A percentile compares a stretch with the other conserved stretches of the same genome.
phyloP scores from a whole-genome alignment of 2,329 filamentous ascomycete species.

The Xylariaceae sp. region DNA sequence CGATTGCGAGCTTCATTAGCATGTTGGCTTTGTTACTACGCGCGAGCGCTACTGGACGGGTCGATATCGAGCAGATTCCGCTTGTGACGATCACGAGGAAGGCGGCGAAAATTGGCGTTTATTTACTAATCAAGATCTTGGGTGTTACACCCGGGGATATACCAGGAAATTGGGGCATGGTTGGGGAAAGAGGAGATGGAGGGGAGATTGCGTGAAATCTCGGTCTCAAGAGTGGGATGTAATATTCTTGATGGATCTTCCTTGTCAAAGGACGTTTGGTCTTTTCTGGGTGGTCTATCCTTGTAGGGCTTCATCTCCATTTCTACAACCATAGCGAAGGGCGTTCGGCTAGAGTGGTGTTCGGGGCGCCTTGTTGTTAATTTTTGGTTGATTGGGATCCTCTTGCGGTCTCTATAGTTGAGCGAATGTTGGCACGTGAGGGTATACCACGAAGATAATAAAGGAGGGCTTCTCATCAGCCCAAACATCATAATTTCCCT shows the following conservation, averaged over 20 bases:
- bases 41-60: constrained; percentile 58
- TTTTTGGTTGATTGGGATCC: too few species aligned
- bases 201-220: neutral
- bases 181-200: constrained; percentile 12
- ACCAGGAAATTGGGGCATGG: too few species aligned
- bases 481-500: too few species aligned
- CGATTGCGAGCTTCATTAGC: constrained; percentile 70
- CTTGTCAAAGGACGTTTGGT: neutral
- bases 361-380: too few species aligned
- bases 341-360: constrained; percentile 12
- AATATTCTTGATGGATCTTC: neutral
- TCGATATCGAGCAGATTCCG: constrained; percentile 47
- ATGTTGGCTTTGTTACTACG: constrained; percentile 67
- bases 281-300: constrained; percentile 4
- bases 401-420: too few species aligned
- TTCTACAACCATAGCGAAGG: constrained; percentile 14
- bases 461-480: too few species aligned
- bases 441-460: too few species aligned
- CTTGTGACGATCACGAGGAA: constrained; percentile 22
- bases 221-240: neutral
- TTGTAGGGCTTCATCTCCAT: constrained; percentile 3
- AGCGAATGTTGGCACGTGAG: too few species aligned
- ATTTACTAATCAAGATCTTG: constrained; percentile 25
- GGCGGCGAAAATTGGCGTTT: constrained; percentile 18
- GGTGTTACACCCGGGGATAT: too few species aligned